Base-by-base conservation (phyloP, 129 eudicot genomes). In the Centrapalus pauciflorus region DNA sequence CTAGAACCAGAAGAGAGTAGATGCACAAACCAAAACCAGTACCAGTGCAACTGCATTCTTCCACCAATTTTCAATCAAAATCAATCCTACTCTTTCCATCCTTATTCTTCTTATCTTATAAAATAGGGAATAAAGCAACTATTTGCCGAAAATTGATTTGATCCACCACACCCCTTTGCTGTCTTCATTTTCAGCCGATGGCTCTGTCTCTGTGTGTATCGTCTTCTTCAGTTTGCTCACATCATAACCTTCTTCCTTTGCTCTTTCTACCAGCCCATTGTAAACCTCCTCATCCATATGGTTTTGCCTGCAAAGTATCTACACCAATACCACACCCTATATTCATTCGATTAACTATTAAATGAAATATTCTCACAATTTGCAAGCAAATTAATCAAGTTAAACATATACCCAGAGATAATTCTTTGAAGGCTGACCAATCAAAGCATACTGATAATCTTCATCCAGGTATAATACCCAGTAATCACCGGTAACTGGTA, bases 151-250 rank as follows among this genome's bases (percentile, higher is more conserved):
- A 14, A 93, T 11, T 9, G 96, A 93, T 72, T 86, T 86, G 38
- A 93, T 14, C 96, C 96, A 88, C 98, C 98, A 88, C 12, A 88
- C 24, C 16, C 98, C 96, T 69, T 82, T 88, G 23, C 78, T 82
- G 43, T 92, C 96, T 30, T 74, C 70, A 23, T 57, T 77, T 5
- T 82, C 89, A 37, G 46, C 35, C 76, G 67, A 91, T 10, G 90
- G 96, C 5, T 87, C 85, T 29, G 87, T 73, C 33, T 93, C 87
- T 35, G 92, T 14, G 13, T 92, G 98, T 6, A 84, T 56, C 0
- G 96, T 93, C 83, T 82, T 88, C 61, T 81, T 76, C 10, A 93
- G 86, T 57, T 93, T 88, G 67, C 73, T 86, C 67, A 81, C 92
- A 60, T 86, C 99, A 70, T 88, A 93, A 0, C 98, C 99, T 72